These are phyloP conservation scores for Talaromyces pinophilus DNA, from an alignment of 2,329 filamentous ascomycete species.

Conservation along the genomic window DNA sequence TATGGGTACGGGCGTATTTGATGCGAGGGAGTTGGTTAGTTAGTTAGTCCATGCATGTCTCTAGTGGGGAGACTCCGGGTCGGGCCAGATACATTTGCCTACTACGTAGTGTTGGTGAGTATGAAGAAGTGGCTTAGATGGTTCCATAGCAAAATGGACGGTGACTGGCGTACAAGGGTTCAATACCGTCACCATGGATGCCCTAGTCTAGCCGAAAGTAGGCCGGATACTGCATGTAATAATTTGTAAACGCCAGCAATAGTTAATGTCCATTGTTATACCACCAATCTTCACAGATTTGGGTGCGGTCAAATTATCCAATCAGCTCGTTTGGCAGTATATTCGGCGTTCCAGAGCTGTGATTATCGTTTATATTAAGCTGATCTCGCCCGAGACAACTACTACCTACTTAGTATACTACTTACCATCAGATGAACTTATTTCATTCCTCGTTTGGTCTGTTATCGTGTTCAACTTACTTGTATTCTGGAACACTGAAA, in stretches of 20 bases:
- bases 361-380: conserved; percentile 17
- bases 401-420: not conserved
- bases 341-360: not conserved
- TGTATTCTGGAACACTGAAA: not conserved
- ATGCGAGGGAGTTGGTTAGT: not conserved
- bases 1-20: not conserved
- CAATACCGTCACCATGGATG: not conserved
- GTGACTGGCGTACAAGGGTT: not conserved
- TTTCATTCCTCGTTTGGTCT: not conserved
- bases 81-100: not conserved
- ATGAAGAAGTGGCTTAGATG: not conserved
- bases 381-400: conserved; percentile 8
- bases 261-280: not conserved
- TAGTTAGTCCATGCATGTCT: not conserved
- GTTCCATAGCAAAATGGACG: not conserved
- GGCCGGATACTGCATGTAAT: not conserved
- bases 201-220: not conserved
- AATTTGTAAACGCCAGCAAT: not conserved
- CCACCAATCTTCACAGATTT: not conserved
- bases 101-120: not conserved
- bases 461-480: not conserved
- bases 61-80: not conserved
- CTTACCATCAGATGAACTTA: not conserved
- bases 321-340: not conserved
- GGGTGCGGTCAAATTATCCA: not conserved